Base-by-base conservation (phyloP, 2,329 filamentous ascomycete genomes). In the Hypoxylon sp. region DNA sequence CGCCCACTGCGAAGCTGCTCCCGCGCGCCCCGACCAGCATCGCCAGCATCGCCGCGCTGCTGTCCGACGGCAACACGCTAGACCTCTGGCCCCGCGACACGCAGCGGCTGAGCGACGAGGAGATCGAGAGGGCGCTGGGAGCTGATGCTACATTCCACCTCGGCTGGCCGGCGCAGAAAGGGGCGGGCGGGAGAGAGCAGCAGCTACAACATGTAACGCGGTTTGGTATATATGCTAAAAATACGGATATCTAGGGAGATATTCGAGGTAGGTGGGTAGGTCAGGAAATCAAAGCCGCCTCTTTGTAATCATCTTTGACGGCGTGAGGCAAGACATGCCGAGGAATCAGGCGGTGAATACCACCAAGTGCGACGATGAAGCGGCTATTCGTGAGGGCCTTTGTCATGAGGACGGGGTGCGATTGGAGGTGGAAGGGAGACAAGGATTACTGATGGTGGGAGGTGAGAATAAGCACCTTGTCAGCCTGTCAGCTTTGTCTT, bases 391-490 rank as follows among this genome's bases (percentile, higher is more conserved):
- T 35, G 17, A 35, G n/a, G 17, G 20, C 37, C 27, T 10, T 20
- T 26, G 21, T 33, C 47, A 52, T 41, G 59, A 53, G 17, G 9
- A 29, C 8, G 9, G 3, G 27, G 27, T 11, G 9, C 13, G 31
- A 17, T 35, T 17, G n/a, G 3, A 17, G n/a, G n/a, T 29, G n/a
- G n/a, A 50, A 37, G 27, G 48, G 54, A 55, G 15, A 10, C n/a
- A 23, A 23, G 21, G 18, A 46, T 23, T 37, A n/a, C 21, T 49
- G 23, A 29, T 26, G 48, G 33, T 33, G 41, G 21, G 31, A 52
- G 15, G 47, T 49, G 49, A 51, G 55, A 63, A 60, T 63, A 60
- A 57, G 50, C 60, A 17, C 58, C 60, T 55, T 58, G 43, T 29
- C 51, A 29, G 26, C 31, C 21, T 51, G 41, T 55, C n/a, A n/a